Conservation (phyloP, 768 basidiomycete species). For the Sistotremastrum suecicum region DNA sequence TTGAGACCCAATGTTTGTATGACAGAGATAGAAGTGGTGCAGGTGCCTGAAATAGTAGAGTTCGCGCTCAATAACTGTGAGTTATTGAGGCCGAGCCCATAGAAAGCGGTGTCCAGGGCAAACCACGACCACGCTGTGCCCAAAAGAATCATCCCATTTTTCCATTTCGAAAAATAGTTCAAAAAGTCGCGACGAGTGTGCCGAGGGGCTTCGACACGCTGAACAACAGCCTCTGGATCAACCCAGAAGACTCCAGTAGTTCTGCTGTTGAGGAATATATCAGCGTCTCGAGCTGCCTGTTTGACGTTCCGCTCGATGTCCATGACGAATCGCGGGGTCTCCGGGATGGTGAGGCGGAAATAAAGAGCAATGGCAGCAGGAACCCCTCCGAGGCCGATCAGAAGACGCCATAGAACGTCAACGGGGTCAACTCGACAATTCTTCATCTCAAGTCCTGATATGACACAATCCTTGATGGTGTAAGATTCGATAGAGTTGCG, state of each 20-base stretch:
- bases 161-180: slow-evolving; percentile 19
- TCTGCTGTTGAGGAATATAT: slow-evolving; percentile 20
- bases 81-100: slow-evolving; percentile 35
- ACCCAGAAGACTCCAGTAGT: slow-evolving; percentile 16
- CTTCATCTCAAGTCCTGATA: neutral
- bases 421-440: slow-evolving; percentile 7
- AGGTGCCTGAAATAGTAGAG: slow-evolving; percentile 1
- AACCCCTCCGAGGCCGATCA: slow-evolving; percentile 34
- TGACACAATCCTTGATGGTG: neutral
- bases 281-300: slow-evolving; percentile 27
- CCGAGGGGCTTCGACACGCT: slow-evolving; percentile 24
- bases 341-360: slow-evolving; percentile 34
- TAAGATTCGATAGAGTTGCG: neutral
- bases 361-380: slow-evolving; percentile 31
- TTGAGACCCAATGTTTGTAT: neutral
- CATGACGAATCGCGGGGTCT: slow-evolving; percentile 33
- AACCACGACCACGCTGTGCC: slow-evolving; percentile 27
- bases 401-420: slow-evolving; percentile 28
- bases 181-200: slow-evolving; percentile 25
- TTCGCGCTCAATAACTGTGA: slow-evolving; percentile 24
- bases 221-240: slow-evolving; percentile 16
- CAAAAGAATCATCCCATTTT: slow-evolving; percentile 24
- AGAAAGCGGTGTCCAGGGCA: slow-evolving; percentile 29
- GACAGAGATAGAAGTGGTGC: neutral
- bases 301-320: slow-evolving; percentile 34